Evolutionary conservation across 345 rosid species (phyloP).

Genomic region (Anacardium occidentale): DNA sequence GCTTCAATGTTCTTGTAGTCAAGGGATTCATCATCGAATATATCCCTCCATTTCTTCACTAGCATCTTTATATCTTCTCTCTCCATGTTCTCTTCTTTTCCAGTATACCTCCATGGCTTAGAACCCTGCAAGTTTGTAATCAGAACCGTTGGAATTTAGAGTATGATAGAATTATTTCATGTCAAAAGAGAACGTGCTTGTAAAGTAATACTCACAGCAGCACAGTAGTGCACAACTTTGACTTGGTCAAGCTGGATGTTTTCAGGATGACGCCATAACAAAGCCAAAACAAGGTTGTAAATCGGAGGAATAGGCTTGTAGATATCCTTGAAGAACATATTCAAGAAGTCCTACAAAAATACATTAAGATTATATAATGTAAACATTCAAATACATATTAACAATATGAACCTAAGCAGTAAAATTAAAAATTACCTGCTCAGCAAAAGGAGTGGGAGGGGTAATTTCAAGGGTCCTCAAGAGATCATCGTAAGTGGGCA

Average conservation of each 20-base stretch:
- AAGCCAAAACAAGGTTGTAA: conserved; percentile 70
- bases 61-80: conserved; percentile 49
- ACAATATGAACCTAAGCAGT: neutral
- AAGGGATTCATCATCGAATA: conserved; percentile 44
- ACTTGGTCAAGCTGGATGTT: conserved; percentile 49
- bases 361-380: too few relatives aligned
- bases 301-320: conserved; percentile 55
- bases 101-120: conserved; percentile 60
- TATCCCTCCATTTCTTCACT: conserved; percentile 50
- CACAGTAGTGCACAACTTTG: conserved; percentile 77
- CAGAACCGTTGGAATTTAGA: neutral
- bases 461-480: conserved; percentile 41
- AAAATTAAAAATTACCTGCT: conserved; percentile 45
- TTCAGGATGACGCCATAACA: conserved; percentile 86
- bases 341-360: conserved; percentile 62
- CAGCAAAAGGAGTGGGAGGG: conserved; percentile 65
- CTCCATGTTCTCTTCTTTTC: conserved; percentile 46
- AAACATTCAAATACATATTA: neutral
- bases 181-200: too few relatives aligned
- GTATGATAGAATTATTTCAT: neutral
- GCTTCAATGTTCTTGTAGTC: conserved; percentile 29
- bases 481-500: conserved; percentile 41
- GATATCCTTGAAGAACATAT: conserved; percentile 59
- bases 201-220: conserved; percentile 32
- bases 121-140: conserved; percentile 26